A percentile compares a stretch with the other conserved stretches of the same genome.
These are phyloP conservation scores for Xanthoceras sorbifolium DNA, from an alignment of 345 rosid species.

Conservation along the genomic window DNA sequence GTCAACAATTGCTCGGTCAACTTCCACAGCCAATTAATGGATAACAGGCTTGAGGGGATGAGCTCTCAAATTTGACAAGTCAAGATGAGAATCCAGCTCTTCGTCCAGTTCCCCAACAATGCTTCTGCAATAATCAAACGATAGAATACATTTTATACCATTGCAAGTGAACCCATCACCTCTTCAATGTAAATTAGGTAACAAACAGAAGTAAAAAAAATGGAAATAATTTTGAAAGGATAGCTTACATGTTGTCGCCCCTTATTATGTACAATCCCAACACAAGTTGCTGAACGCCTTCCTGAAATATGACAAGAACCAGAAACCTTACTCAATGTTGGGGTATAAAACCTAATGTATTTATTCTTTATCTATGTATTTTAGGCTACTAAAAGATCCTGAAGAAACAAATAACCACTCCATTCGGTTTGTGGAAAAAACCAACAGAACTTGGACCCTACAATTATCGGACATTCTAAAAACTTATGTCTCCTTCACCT, in stretches of 20 bases:
- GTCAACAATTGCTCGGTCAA: neutral
- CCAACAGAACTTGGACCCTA: neutral
- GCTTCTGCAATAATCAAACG: constrained; percentile 57
- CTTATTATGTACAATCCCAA: constrained; percentile 95
- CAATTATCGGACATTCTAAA: neutral
- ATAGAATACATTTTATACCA: neutral
- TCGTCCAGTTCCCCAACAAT: constrained; percentile 89
- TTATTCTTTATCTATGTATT: neutral
- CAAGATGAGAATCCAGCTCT: constrained; percentile 80
- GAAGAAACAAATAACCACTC: neutral
- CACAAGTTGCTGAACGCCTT: constrained; percentile 93
- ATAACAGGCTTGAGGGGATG: constrained; percentile 93
- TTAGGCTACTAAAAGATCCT: neutral
- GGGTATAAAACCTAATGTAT: neutral
- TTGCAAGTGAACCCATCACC: neutral
- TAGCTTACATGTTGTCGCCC: constrained; percentile 91
- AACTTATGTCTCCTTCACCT: neutral
- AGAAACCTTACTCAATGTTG: neutral
- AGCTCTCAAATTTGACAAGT: constrained; percentile 81
- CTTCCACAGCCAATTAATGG: constrained; percentile 46
- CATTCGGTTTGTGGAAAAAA: neutral
- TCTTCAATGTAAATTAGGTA: neutral
- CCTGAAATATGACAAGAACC: constrained; percentile 44
- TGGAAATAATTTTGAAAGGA: neutral
- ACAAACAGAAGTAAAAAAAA: neutral